Percentiles rank a stretch among this genome's conserved stretches.
These are phyloP conservation scores for Clonostachys sp. DNA, from an alignment of 2,329 filamentous ascomycete species.

Conservation along the genomic window DNA sequence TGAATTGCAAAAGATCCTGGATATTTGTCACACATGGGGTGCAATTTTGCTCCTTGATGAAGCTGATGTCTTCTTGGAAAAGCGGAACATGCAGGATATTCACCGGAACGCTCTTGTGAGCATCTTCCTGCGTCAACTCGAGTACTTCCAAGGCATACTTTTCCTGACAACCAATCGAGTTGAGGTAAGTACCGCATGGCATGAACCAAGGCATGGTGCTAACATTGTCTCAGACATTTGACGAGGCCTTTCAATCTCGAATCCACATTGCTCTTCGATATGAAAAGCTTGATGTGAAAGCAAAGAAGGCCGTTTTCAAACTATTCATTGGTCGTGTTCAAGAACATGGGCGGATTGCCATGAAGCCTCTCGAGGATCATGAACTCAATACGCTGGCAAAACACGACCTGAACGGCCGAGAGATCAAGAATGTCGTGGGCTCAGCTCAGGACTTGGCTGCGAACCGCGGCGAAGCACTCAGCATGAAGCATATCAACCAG, in stretches of 20 bases:
- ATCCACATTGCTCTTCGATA: conserved; percentile 85
- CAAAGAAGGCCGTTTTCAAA: conserved; percentile 76
- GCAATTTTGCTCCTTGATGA: conserved; percentile 83
- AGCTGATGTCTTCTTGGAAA: conserved; percentile 80
- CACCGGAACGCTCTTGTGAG: conserved; percentile 82
- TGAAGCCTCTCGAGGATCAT: conserved; percentile 58
- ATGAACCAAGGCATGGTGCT: background rate
- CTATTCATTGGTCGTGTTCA: conserved; percentile 75
- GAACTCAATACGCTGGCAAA: conserved; percentile 65
- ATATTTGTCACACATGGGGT: conserved; percentile 82
- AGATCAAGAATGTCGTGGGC: conserved; percentile 87
- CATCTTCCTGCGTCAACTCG: conserved; percentile 80
- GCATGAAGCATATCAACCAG: conserved; percentile 74
- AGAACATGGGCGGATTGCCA: conserved; percentile 55
- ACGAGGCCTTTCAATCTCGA: conserved; percentile 83
- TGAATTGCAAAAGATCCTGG: conserved; percentile 78
- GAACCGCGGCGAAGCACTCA: conserved; percentile 65
- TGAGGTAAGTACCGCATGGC: conserved; percentile 37
- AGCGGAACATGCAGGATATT: conserved; percentile 77
- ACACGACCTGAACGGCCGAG: conserved; percentile 55
- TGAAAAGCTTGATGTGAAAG: conserved; percentile 66
- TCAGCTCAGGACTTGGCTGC: conserved; percentile 80
- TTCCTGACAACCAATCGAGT: conserved; percentile 89
- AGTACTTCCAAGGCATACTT: conserved; percentile 89
- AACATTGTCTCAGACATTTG: conserved; percentile 58